Evolutionary conservation across 257 asterid species (phyloP), one percentile per base, ranked within the genome.

Genomic region (Fraxinus quadrangulata): DNA sequence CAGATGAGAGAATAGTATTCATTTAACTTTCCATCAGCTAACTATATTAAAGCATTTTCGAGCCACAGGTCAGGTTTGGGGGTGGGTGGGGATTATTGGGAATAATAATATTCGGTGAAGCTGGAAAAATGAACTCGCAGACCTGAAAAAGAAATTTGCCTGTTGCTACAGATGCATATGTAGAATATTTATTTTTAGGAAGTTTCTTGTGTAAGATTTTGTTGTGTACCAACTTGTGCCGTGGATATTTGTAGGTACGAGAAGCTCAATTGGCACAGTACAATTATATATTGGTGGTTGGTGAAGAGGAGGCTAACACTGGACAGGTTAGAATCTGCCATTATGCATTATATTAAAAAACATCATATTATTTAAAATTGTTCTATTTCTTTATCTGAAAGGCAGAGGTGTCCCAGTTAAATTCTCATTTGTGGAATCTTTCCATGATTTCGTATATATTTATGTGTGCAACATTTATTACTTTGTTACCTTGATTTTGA

Each of bases 201-300:
- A 72, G 63, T 61, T 75, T n/a, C 63, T 13, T 8, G 8, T 24
- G 17, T 12, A 63, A 30, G 11, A 10, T 63, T 63, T 63, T 0
- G 69, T n/a, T 63, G 26, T 59, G 49, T 12, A 28, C 30, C 67
- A 40, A 79, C 63, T 7, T 26, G 39, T 75, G 8, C 45, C 71
- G 61, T 80, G 75, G 75, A 78, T 78, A 61, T 63, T 77, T 88
- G 72, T 81, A 96, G 99, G 96, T 96, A 59, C 86, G 98, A 75
- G 99, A 96, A 89, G 99, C 98, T 84, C 97, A 96, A 78, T 8
- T 92, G 85, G 96, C 96, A 1, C 97, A 93, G 65, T 96, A 89
- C 93, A 93, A 92, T 91, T 93, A 87, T 81, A 96, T 96, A 70
- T 82, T 96, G 84, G 98, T 93, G 17, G 98, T 93, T 74, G 98